phyloP scores from a whole-genome alignment of 169 alveolate genomes.

The Plasmodium ovale region DNA sequence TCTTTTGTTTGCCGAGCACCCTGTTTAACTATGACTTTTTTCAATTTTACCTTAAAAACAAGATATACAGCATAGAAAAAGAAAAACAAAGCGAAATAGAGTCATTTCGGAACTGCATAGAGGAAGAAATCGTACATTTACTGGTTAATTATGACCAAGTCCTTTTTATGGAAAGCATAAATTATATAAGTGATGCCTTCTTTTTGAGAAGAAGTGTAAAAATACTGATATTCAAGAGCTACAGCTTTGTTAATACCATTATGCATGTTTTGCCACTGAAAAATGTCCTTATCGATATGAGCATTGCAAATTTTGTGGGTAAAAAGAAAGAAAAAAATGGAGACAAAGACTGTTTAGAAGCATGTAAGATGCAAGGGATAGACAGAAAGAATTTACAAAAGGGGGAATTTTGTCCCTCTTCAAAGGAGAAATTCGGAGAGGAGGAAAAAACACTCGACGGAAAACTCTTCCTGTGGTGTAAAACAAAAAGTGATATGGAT shows the following conservation, averaged over 20 bases:
- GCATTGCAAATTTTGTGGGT: neutral
- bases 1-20: constrained; percentile 1
- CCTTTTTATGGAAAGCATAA: constrained; percentile 32
- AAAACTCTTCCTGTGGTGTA: too few species aligned
- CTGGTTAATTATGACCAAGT: constrained; percentile 18
- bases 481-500: too few species aligned
- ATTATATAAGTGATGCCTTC: constrained; percentile 27
- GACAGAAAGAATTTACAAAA: neutral
- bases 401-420: neutral
- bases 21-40: constrained; percentile 39
- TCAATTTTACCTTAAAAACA: constrained; percentile 33
- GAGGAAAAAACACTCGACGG: too few species aligned
- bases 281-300: constrained; percentile 27
- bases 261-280: constrained; percentile 20
- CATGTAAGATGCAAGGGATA: neutral
- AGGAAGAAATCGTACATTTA: constrained; percentile 19
- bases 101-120: constrained; percentile 6
- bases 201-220: constrained; percentile 28
- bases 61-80: constrained; percentile 19
- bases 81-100: neutral
- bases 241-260: constrained; percentile 34
- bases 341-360: neutral
- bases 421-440: neutral
- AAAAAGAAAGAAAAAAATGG: constrained; percentile 1
- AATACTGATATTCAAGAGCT: constrained; percentile 32